Evolutionary conservation across 495 filamentous ascomycete genomes (phyloP).

Genomic region (Aspergillus heteromorphus): DNA sequence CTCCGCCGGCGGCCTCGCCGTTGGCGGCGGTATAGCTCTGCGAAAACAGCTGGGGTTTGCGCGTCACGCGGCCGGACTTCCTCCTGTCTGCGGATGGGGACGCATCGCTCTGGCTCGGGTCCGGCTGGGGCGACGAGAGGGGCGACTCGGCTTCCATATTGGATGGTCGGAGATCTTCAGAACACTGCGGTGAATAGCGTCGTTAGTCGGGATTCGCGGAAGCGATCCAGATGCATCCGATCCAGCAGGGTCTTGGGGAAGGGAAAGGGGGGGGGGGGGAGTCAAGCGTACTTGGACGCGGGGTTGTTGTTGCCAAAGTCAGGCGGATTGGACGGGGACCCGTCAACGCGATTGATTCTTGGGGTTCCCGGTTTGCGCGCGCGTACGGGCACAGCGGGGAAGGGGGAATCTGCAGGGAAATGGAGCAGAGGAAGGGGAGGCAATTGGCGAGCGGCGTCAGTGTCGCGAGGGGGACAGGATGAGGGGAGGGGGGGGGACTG

Average conservation of each 20-base stretch:
- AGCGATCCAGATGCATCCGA: not conserved
- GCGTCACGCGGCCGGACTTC: constrained; percentile 77
- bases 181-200: not conserved
- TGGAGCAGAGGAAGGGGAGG: not conserved
- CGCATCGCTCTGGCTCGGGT: constrained; percentile 14
- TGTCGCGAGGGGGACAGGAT: constrained; percentile 8
- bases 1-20: constrained; percentile 27
- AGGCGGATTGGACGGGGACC: not conserved
- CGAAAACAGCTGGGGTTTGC: constrained; percentile 63
- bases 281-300: constrained; percentile 10
- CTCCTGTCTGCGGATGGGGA: constrained; percentile 55
- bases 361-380: constrained; percentile 12
- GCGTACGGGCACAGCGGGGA: not conserved
- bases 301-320: not conserved
- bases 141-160: constrained; percentile 36
- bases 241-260: not conserved
- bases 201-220: not conserved
- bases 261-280: no score
- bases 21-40: constrained; percentile 31
- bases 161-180: not conserved
- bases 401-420: not conserved
- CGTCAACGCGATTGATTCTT: constrained; percentile 18
- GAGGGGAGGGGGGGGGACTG: constrained; percentile 4
- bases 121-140: constrained; percentile 22
- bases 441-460: not conserved